Percentiles rank a stretch among this genome's conserved stretches.
These are phyloP conservation scores for Mantamonas sphyraenae DNA, from an alignment of 78 protist species.

Conservation along the genomic window DNA sequence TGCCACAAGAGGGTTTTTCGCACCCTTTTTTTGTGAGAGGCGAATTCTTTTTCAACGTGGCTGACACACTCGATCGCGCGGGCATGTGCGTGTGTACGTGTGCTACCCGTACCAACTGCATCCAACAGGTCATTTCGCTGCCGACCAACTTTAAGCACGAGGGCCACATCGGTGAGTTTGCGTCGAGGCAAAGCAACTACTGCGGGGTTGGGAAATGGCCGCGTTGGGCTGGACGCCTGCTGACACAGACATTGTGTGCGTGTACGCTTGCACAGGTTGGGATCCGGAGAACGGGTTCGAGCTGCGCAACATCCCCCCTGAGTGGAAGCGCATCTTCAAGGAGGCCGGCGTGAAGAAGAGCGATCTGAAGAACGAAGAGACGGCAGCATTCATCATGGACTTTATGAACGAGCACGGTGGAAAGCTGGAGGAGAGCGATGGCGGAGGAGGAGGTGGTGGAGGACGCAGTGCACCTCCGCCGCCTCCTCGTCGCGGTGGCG, in stretches of 20 bases:
- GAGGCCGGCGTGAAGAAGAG: slow-evolving; percentile 54
- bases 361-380: slow-evolving; percentile 52
- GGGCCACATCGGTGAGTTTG: slow-evolving; percentile 49
- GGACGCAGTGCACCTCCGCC: slow-evolving; percentile 21
- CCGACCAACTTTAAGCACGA: slow-evolving; percentile 52
- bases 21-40: slow-evolving; percentile 10
- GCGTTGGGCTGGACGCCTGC: neutral
- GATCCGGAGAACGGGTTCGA: slow-evolving; percentile 46
- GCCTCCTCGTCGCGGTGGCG: no score
- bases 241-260: neutral
- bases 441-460: neutral
- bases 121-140: slow-evolving; percentile 27
- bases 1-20: neutral
- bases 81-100: neutral
- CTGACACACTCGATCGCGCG: slow-evolving; percentile 10
- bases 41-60: no score
- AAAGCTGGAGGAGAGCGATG: neutral
- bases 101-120: neutral
- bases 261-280: neutral
- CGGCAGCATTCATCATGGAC: slow-evolving; percentile 47
- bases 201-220: slow-evolving; percentile 20
- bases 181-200: no score
- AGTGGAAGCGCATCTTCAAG: slow-evolving; percentile 53
- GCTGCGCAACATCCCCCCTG: slow-evolving; percentile 50
- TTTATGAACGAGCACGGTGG: slow-evolving; percentile 33